Evolutionary conservation across 306 rosid genomes (phyloP), one percentile per base, ranked within the genome.

Genomic region (Corylus americana): DNA sequence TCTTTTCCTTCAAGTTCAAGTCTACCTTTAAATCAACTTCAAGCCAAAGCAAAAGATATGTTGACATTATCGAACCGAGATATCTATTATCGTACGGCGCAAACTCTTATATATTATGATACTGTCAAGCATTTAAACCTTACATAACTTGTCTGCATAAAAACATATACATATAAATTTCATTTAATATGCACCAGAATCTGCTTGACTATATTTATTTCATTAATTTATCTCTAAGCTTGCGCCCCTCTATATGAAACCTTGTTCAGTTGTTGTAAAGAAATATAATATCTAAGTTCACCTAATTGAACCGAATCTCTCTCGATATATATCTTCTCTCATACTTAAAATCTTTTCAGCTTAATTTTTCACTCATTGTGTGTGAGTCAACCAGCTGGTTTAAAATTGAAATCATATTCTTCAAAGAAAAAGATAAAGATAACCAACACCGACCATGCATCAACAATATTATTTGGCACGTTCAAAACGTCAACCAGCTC

Each of bases 1-100:
- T 53, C 53, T 13, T 69, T 73, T 44, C 84, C 77, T 73, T 83
- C 72, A 67, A 16, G 87, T 86, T 86, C 55, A 84, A 84, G 87
- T 78, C 62, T 74, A 75, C 91, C 84, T 81, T 83, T 74, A 27
- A 12, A 68, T 53, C 54, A 63, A 11, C 70, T 42, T 42, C 74
- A 45, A 42, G 67, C 5, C 31, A 50, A 73, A 53, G 71, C 14
- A 68, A 78, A 77, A 53, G 50, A 55, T 1, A 31, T 48, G 57
- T 76, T 69, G 54, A 66, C 82, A 67, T 61, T 77, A 67, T 80
- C 79, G 53, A n/a, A 67, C 51, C 4, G 50, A 67, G 29, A 67
- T 39, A 25, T 39, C 14, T 18, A 64, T 16, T 37, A 39, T 35
- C 45, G 22, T 73, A 22, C 50, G 14, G 17, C 11, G 63, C 55